Conservation (phyloP, 305 asterid species). For the Fraxinus platypoda region DNA sequence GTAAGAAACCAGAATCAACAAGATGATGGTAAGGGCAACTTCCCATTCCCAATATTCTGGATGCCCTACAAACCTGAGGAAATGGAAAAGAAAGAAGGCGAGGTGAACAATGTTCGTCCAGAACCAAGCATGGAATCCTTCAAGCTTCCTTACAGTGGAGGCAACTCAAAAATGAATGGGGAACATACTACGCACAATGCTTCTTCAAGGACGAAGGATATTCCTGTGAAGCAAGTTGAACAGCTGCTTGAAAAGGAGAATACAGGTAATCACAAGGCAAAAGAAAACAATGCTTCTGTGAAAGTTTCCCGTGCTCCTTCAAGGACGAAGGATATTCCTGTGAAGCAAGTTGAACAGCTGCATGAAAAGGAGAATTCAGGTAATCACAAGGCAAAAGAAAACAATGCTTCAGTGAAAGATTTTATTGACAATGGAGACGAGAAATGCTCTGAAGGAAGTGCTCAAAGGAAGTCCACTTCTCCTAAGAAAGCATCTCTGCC, state of each 20-base stretch:
- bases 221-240: constrained; percentile 54
- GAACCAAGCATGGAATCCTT: constrained; percentile 14
- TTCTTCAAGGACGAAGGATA: constrained; percentile 24
- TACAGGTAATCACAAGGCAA: not conserved
- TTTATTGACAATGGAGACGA: constrained; percentile 18
- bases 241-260: constrained; percentile 12
- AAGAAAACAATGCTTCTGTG: constrained; percentile 19
- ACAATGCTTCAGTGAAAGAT: constrained; percentile 16
- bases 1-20: constrained; percentile 16
- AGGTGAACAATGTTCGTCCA: constrained; percentile 9
- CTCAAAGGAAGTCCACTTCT: constrained; percentile 33
- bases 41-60: constrained; percentile 64
- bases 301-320: not conserved
- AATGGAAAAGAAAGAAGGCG: constrained; percentile 12
- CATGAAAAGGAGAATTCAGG: constrained; percentile 8
- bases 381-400: constrained; percentile 14
- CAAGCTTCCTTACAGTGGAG: constrained; percentile 18
- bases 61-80: constrained; percentile 55
- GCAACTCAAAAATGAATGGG: not conserved
- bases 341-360: constrained; percentile 40
- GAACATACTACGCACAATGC: constrained; percentile 6
- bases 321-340: constrained; percentile 40
- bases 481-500: constrained; percentile 53
- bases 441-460: constrained; percentile 20
- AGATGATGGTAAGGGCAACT: constrained; percentile 24